Percentiles rank a stretch among this genome's conserved stretches.
Conservation (phyloP, 2,329 filamentous ascomycete genomes). For the Fusarium multiceps region DNA sequence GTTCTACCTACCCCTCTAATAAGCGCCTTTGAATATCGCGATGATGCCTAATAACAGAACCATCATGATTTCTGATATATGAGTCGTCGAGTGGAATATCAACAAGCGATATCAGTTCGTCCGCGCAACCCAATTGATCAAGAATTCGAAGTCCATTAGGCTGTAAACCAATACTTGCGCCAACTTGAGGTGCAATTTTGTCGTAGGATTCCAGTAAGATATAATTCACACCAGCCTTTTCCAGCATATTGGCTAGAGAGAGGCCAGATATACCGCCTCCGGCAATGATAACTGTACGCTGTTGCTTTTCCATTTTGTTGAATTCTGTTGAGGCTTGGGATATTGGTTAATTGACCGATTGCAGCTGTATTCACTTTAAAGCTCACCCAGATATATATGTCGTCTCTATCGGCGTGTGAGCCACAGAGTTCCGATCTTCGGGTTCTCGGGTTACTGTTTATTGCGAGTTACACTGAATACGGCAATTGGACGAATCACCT, state of each 20-base stretch:
- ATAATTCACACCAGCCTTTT: conserved; percentile 54
- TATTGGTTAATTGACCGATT: background rate
- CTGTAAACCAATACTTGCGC: conserved; percentile 60
- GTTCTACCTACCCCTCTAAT: background rate
- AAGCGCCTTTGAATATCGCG: fast-evolving
- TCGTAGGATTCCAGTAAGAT: conserved; percentile 58
- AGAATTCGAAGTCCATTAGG: conserved; percentile 58
- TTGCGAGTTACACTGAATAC: background rate
- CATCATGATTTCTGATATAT: background rate
- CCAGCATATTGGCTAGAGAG: conserved; percentile 22
- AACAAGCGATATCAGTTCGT: background rate
- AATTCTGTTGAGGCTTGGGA: background rate
- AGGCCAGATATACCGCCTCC: conserved; percentile 26
- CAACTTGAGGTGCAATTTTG: conserved; percentile 57
- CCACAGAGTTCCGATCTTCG: background rate
- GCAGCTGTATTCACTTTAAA: background rate
- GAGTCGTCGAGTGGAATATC: background rate
- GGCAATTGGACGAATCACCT: background rate
- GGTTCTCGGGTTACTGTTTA: background rate
- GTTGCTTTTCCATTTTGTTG: background rate
- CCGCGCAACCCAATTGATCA: conserved; percentile 53
- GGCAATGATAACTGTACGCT: conserved; percentile 9
- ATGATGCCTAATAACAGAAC: background rate
- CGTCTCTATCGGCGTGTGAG: background rate
- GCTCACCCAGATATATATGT: background rate